These are phyloP conservation scores for Prosopis cineraria DNA, from an alignment of 306 rosid species.

Conservation along the genomic window DNA sequence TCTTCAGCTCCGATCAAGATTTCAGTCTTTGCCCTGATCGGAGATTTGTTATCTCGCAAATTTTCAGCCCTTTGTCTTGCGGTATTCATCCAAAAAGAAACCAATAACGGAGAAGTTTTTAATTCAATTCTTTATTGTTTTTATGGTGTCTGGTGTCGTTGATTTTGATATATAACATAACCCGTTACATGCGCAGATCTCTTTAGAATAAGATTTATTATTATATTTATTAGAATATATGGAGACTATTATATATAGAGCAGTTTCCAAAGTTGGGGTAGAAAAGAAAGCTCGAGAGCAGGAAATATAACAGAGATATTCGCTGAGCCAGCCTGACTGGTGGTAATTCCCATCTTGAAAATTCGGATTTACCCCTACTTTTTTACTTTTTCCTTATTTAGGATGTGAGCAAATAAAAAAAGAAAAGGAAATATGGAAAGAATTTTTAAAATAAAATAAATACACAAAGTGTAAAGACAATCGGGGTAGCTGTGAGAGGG, in stretches of 20 bases:
- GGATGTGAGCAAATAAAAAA: background rate
- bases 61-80: constrained; percentile 22
- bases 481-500: constrained; percentile 29
- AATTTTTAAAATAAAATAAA: background rate
- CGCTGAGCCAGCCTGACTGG: constrained; percentile 7
- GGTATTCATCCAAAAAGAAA: constrained; percentile 5
- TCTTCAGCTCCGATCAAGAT: background rate
- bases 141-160: constrained; percentile 38
- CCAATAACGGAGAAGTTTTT: background rate
- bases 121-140: constrained; percentile 13
- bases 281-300: background rate
- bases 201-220: background rate
- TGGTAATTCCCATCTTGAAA: constrained; percentile 6
- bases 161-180: constrained; percentile 10
- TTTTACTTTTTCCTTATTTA: background rate
- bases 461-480: background rate
- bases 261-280: background rate
- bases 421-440: background rate
- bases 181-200: constrained; percentile 14
- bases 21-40: constrained; percentile 29
- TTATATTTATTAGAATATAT: background rate
- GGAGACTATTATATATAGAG: background rate
- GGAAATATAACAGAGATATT: background rate
- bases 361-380: constrained; percentile 30
- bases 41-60: constrained; percentile 33